These are phyloP conservation scores for Trametes cinnabarina DNA, from an alignment of 768 basidiomycete species.

Conservation along the genomic window DNA sequence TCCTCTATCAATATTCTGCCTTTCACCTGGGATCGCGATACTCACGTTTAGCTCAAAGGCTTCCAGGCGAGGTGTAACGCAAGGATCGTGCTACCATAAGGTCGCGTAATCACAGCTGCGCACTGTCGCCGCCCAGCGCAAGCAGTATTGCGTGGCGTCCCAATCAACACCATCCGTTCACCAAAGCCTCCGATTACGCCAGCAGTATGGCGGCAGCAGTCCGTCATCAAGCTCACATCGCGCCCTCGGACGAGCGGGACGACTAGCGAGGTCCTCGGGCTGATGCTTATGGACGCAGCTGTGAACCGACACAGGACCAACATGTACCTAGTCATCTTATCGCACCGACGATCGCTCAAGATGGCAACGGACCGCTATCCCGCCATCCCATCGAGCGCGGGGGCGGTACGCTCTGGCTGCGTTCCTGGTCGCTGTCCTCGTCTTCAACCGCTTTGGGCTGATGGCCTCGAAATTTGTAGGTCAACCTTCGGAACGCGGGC, in stretches of 20 bases:
- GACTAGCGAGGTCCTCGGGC: neutral
- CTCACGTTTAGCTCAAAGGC: neutral
- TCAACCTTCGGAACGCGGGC: neutral
- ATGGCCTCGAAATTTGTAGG: constrained; percentile 8
- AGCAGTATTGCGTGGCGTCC: neutral
- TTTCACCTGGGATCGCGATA: neutral
- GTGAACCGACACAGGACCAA: neutral
- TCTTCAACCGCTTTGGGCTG: constrained; percentile 4
- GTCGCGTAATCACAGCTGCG: neutral
- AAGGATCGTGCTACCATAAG: neutral
- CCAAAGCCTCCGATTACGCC: neutral
- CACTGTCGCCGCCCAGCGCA: constrained; percentile 1
- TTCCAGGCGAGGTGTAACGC: neutral
- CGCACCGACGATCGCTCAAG: constrained; percentile 14
- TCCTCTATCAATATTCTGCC: neutral
- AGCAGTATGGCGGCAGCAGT: neutral
- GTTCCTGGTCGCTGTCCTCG: constrained; percentile 1
- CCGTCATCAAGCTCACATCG: neutral
- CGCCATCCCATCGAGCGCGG: neutral
- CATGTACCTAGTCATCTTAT: constrained; percentile 8
- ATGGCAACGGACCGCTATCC: constrained; percentile 14
- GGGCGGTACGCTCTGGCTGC: neutral
- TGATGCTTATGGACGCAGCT: neutral
- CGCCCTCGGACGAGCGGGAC: constrained; percentile 12
- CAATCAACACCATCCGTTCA: neutral